Base-by-base conservation (phyloP, 78 protist genomes). In the Dictyostelium firmibasis region DNA sequence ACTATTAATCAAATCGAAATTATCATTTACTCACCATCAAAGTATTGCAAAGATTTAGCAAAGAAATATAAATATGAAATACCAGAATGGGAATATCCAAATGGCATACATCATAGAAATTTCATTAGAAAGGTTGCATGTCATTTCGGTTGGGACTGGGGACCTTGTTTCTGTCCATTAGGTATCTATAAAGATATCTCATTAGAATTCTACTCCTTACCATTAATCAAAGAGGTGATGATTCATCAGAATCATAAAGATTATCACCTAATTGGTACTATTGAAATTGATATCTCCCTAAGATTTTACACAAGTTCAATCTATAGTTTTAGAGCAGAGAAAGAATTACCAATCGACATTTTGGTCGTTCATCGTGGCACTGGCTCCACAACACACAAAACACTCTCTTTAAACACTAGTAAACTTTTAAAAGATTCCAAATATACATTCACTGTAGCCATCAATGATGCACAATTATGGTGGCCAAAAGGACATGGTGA, bases 71-170 rank as follows among this genome's bases (percentile, higher is more conserved):
- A 60, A 43, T 93, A 93, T 75, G 35, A 27, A 53, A 53, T 83
- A 5, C 96, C 96, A 36, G 79, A 53, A 8, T 93, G 96, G 96
- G 96, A 93, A 31, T 93, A 93, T 60, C 96, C 96, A 13, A 84
- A 93, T 86, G 96, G 92, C 25, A 70, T 86, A 14, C 91, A 86
- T 35, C 93, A 93, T 35, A 18, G 96, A 10, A 85, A 85, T n/a
- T 86, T 93, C 29, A 93, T 93, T 60, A 47, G 96, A 50, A 93
- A 93, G 35, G 72, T 75, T 33, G 94, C 79, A 18, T 89, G 94
- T 50, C 82, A 53, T 69, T 89, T 89, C 29, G 86, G 87, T 7
- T 93, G 96, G 96, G 96, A 93, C 16, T 92, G 91, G 92, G 96
- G 96, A 9, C 87, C 75, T 2, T 93, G 96, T 38, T 84, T 85